Percentiles rank a stretch among this genome's conserved stretches.
These are phyloP conservation scores for Linum tenue DNA, from an alignment of 345 rosid genomes.

Conservation along the genomic window DNA sequence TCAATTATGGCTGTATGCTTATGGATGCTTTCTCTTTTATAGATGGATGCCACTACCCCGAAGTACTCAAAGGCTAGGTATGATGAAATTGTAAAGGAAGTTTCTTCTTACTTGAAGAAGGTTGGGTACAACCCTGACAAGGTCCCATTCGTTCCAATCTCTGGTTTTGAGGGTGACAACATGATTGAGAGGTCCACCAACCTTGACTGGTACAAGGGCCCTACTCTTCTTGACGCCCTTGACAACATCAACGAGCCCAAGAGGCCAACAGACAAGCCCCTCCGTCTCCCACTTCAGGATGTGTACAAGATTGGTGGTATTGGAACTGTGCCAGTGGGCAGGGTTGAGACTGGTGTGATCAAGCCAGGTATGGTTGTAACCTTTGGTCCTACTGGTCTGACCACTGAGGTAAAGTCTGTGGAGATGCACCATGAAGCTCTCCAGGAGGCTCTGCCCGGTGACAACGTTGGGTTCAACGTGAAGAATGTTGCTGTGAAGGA, in stretches of 20 bases:
- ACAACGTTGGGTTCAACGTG: slow-evolving; percentile 35
- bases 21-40: background rate
- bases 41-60: slow-evolving; percentile 5
- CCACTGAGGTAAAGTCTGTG: slow-evolving; percentile 23
- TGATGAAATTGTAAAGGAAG: slow-evolving; percentile 5
- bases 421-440: slow-evolving; percentile 25
- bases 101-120: slow-evolving; percentile 6
- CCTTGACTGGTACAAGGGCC: slow-evolving; percentile 43
- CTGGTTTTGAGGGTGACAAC: slow-evolving; percentile 29
- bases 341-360: slow-evolving; percentile 20
- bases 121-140: slow-evolving; percentile 5
- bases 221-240: slow-evolving; percentile 34
- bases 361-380: slow-evolving; percentile 25
- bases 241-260: slow-evolving; percentile 31
- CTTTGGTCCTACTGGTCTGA: slow-evolving; percentile 19
- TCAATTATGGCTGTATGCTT: no score
- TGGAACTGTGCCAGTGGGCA: slow-evolving; percentile 46
- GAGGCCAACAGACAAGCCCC: slow-evolving; percentile 40
- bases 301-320: slow-evolving; percentile 60
- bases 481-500: slow-evolving; percentile 40
- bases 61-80: slow-evolving; percentile 3
- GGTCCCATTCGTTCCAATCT: slow-evolving; percentile 2
- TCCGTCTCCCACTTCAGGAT: slow-evolving; percentile 51
- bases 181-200: slow-evolving; percentile 40
- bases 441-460: slow-evolving; percentile 27